phyloP scores from a whole-genome alignment of 805 yeast genomes.

The Kuraishia borneana region DNA sequence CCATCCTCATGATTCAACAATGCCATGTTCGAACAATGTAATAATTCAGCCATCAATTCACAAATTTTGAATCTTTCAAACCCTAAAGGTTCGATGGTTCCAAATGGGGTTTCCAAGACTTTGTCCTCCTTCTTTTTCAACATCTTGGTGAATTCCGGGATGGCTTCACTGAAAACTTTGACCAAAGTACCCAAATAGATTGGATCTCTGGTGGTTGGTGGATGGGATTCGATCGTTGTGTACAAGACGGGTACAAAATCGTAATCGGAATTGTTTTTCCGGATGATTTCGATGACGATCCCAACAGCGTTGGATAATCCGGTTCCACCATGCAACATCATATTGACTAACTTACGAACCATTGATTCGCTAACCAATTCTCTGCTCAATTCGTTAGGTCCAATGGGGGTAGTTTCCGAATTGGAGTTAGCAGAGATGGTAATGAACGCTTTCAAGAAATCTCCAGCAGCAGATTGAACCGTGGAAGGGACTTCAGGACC shows the following conservation, averaged over 20 bases:
- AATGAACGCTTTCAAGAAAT: conserved; percentile 86
- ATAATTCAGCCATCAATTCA: conserved; percentile 83
- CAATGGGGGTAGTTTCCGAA: conserved; percentile 83
- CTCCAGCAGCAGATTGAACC: conserved; percentile 89
- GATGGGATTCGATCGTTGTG: conserved; percentile 77
- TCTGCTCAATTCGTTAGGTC: conserved; percentile 90
- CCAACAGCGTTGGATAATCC: conserved; percentile 93
- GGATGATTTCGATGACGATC: conserved; percentile 82
- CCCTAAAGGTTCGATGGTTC: conserved; percentile 66
- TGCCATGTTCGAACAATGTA: conserved; percentile 95
- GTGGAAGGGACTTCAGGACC: conserved; percentile 58
- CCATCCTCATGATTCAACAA: conserved; percentile 70
- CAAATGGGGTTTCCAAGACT: conserved; percentile 51
- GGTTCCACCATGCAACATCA: conserved; percentile 76
- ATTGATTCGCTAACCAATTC: conserved; percentile 74
- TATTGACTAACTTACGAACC: conserved; percentile 53
- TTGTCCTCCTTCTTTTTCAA: conserved; percentile 28
- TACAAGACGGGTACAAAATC: conserved; percentile 80
- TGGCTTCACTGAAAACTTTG: conserved; percentile 60
- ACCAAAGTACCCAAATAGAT: conserved; percentile 84
- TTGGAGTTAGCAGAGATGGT: conserved; percentile 91
- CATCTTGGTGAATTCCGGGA: conserved; percentile 59
- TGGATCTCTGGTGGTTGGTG: conserved; percentile 89
- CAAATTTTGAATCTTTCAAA: conserved; percentile 83
- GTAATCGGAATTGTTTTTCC: conserved; percentile 94